These are phyloP conservation scores for Neofusicoccum sp. DNA, from an alignment of 2,329 filamentous ascomycete species.

Conservation along the genomic window DNA sequence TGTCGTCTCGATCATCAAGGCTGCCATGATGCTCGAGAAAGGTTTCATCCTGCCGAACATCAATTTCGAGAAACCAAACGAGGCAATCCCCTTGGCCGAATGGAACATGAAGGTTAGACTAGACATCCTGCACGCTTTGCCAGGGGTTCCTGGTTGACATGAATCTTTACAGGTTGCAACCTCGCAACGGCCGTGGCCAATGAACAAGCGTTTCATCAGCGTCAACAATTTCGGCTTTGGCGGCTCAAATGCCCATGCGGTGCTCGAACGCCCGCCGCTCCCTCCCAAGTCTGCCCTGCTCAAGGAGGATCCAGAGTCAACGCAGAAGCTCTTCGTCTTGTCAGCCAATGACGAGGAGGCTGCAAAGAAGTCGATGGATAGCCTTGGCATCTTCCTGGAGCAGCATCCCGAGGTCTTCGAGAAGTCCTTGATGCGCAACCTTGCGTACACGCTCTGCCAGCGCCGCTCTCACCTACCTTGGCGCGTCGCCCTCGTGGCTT, in stretches of 20 bases:
- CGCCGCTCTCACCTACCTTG: constrained; percentile 13
- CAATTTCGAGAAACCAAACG: constrained; percentile 25
- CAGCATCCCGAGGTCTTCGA: constrained; percentile 19
- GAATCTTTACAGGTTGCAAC: constrained; percentile 4
- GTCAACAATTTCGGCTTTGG: constrained; percentile 25
- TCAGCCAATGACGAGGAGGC: constrained; percentile 17
- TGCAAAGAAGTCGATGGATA: not conserved
- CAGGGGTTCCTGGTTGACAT: not conserved
- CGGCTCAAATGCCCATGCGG: constrained; percentile 23
- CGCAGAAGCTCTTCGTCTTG: constrained; percentile 12
- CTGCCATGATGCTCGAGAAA: constrained; percentile 31
- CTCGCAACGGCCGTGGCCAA: constrained; percentile 20
- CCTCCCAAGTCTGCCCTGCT: not conserved
- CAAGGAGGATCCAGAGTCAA: not conserved
- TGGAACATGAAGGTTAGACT: constrained; percentile 25
- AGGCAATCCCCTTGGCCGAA: constrained; percentile 22
- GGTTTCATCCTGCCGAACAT: constrained; percentile 29
- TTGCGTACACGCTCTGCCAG: constrained; percentile 20
- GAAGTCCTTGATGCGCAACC: constrained; percentile 17
- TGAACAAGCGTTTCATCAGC: constrained; percentile 12
- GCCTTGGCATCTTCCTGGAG: constrained; percentile 18
- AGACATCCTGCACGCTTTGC: not conserved
- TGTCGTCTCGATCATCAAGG: constrained; percentile 32
- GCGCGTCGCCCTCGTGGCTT: constrained; percentile 7
- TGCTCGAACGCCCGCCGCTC: constrained; percentile 15